Base-by-base conservation (phyloP, 768 basidiomycete genomes). In the Xanthoconium purpureum region DNA sequence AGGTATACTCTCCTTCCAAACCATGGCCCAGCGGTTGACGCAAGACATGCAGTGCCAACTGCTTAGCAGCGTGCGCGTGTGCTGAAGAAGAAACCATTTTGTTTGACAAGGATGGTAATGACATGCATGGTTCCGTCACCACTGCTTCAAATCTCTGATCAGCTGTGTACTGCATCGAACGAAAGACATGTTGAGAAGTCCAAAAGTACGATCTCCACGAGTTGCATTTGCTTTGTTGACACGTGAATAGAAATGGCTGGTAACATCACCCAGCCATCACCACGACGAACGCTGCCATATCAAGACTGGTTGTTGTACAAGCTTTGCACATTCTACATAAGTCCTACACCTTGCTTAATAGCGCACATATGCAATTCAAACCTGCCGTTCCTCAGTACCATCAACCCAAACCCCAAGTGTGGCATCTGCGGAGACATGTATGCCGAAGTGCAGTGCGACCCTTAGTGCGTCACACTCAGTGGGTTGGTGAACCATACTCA, bases 181-280 rank as follows among this genome's bases (percentile, higher is more conserved):
- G 78, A 5, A 94, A 95, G 77, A 98, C 93, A 1, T 82, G 94
- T 14, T 99, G 96, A 91, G 89, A 98, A 69, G 87, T 99, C n/a
- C 48, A 99, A 99, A 83, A 94, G 94, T 92, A 50, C 42, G 72
- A 46, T 38, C 40, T 37, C 14, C 18, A 18, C 1, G 3, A 38
- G 3, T 6, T 30, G 8, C 14, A 12, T 14, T 28, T 15, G 5
- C 39, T 6, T n/a, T 17, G 17, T 47, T 52, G 36, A 57, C 7
- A 3, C 14, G 14, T 17, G 3, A 24, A 20, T 70, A 96, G 95
- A 98, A 73, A 98, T 98, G 92, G 97, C 97, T 0, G 97, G 97
- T 12, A 99, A 99, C 73, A 98, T 99, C 65, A 99, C 60, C 97
- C 97, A 6, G 97, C 97, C 1, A 98, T 99, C 64, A 97, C 97